Percentiles rank a stretch among this genome's conserved stretches.
Evolutionary conservation across 176 grass and related monocot genomes (phyloP).

Genomic region (Musa schizocarpa): DNA sequence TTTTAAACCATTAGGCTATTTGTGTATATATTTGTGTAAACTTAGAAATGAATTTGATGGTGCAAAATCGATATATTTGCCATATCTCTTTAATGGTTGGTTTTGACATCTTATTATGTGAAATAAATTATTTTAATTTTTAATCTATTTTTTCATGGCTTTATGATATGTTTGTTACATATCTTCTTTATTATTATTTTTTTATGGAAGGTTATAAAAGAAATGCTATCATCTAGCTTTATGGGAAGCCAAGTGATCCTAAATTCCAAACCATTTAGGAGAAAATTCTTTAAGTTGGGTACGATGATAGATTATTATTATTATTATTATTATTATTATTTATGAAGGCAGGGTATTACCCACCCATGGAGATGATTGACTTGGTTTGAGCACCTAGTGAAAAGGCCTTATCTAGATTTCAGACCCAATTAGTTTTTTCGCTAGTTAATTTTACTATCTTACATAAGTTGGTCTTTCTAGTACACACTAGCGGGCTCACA

Average conservation of each 20-base stretch:
- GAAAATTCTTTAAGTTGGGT: conserved; percentile 76
- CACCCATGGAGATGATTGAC: no score
- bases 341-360: no score
- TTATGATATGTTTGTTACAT: background rate
- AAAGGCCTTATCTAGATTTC: no score
- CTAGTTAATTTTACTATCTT: no score
- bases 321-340: background rate
- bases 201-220: conserved; percentile 50
- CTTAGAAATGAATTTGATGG: conserved; percentile 60
- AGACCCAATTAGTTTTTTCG: no score
- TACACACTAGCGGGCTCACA: no score
- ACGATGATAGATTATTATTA: background rate
- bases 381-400: no score
- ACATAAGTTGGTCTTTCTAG: no score
- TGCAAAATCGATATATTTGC: conserved; percentile 43
- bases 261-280: conserved; percentile 60
- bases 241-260: conserved; percentile 30
- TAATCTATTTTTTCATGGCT: background rate
- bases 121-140: background rate
- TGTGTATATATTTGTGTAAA: conserved; percentile 56
- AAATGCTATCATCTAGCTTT: conserved; percentile 39
- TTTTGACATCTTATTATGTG: background rate
- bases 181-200: conserved; percentile 6
- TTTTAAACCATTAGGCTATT: background rate
- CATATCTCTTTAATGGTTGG: background rate